A percentile compares a stretch with the other conserved stretches of the same genome.
Conservation (phyloP, 495 filamentous ascomycete species). For the Lepraria neglecta region DNA sequence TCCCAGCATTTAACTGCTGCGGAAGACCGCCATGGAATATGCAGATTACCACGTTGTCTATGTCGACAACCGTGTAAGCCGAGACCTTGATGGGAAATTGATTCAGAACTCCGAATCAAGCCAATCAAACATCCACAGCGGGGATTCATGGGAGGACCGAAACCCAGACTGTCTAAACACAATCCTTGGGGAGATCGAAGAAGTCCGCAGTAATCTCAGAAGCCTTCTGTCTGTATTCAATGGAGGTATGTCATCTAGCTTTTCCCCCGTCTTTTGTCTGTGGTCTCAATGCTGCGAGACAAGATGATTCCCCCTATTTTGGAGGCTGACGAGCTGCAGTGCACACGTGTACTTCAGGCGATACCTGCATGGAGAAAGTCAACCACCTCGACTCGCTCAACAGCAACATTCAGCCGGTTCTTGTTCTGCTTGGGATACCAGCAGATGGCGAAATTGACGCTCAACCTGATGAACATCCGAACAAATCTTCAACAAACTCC, state of each 20-base stretch:
- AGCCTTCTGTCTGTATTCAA: conserved; percentile 46
- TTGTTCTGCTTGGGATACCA: conserved; percentile 58
- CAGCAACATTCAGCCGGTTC: conserved; percentile 59
- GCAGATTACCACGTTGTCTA: conserved; percentile 74
- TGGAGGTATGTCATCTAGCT: conserved; percentile 42
- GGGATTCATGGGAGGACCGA: conserved; percentile 20
- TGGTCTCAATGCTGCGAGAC: background rate
- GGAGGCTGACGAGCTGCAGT: conserved; percentile 42
- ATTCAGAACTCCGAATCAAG: conserved; percentile 29
- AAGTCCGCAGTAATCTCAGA: conserved; percentile 45
- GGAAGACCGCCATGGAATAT: conserved; percentile 54
- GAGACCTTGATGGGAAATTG: conserved; percentile 51
- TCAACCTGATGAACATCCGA: background rate
- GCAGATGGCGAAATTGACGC: conserved; percentile 5
- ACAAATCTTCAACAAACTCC: conserved; percentile 1
- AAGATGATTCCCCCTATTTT: conserved; percentile 1
- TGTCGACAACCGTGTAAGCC: conserved; percentile 65
- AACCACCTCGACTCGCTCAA: conserved; percentile 57
- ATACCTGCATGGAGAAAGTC: conserved; percentile 63
- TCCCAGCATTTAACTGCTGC: conserved; percentile 16
- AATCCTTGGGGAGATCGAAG: conserved; percentile 43
- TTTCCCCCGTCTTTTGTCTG: conserved; percentile 13
- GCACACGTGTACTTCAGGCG: conserved; percentile 62
- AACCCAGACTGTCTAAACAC: conserved; percentile 27
- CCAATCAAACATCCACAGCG: conserved; percentile 24